Base-by-base conservation (phyloP, 768 basidiomycete species). In the Lyophyllum semitale region DNA sequence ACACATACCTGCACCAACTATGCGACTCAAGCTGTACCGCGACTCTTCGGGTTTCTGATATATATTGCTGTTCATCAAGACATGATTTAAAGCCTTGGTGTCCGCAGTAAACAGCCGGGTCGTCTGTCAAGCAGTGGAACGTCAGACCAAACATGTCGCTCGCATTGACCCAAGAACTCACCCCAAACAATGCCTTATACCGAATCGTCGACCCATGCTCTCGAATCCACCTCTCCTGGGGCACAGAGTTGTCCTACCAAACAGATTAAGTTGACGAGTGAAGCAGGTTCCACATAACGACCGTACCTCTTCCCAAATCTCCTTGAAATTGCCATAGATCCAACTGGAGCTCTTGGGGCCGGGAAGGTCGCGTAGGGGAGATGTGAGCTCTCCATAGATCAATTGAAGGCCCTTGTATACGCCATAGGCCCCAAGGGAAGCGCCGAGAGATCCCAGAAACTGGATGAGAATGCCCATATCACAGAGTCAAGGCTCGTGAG, bases 1-100 rank as follows among this genome's bases (percentile, higher is more conserved):
- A 17, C 11, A 47, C 65, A 12, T 42, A 64, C 80, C 81, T 48
- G 67, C 55, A 8, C 81, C 81, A 11, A 87, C 66, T 25, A 87
- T 62, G 12, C 65, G 66, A 13, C 66, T 56, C 5, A 87, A 65
- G 35, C 51, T 64, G 33, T 67, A 72, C 11, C 79, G 71, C 6
- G 68, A 60, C 0, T 64, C 58, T 11, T 74, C 71, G 0, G 85
- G 77, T 59, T 89, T 90, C 55, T 81, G 79, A 57, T 85, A 90
- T 37, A 74, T 69, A 27, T 77, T 66, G 25, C 70, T 71, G 52
- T 88, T 83, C 57, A 77, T 75, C 13, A 93, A 71, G 48, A 93
- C 73, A 59, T 91, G 84, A 40, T 79, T 77, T 32, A 92, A 35
- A 0, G 88, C 89, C 25, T 81, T 80, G 43, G 56, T 46, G 40